These are phyloP conservation scores for Diaporthe australafricana DNA, from an alignment of 2,329 filamentous ascomycete species.

Conservation along the genomic window DNA sequence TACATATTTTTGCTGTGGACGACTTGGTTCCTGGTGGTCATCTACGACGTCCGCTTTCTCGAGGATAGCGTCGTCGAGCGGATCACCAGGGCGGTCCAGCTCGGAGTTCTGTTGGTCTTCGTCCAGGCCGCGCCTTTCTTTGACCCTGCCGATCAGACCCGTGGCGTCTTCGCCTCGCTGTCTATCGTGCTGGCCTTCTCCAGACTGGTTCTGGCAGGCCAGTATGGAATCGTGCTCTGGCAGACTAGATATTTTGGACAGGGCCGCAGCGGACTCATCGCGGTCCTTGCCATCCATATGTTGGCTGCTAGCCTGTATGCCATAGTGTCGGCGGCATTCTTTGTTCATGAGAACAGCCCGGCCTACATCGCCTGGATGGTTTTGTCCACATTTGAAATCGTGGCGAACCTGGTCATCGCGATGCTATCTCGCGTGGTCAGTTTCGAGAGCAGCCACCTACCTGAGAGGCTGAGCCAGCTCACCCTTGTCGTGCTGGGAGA, in stretches of 20 bases:
- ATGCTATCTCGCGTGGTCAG: constrained; percentile 20
- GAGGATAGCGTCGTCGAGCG: constrained; percentile 27
- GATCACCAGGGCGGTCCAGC: constrained; percentile 18
- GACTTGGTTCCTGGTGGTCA: constrained; percentile 21
- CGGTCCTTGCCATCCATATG: constrained; percentile 3
- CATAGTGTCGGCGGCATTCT: constrained; percentile 18
- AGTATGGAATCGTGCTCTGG: constrained; percentile 24
- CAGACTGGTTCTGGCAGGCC: constrained; percentile 25
- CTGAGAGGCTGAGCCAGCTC: constrained; percentile 14
- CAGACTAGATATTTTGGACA: constrained; percentile 13
- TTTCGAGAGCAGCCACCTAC: constrained; percentile 22
- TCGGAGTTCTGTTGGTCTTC: constrained; percentile 8
- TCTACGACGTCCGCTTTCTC: constrained; percentile 18
- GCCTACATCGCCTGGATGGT: constrained; percentile 23
- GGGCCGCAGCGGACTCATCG: constrained; percentile 7
- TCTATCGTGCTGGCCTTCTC: neutral
- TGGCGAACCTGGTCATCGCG: constrained; percentile 8
- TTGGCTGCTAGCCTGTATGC: constrained; percentile 7
- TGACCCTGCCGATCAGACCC: constrained; percentile 2
- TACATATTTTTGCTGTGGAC: constrained; percentile 23
- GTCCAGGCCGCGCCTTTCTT: constrained; percentile 19
- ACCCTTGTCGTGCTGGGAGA: constrained; percentile 21
- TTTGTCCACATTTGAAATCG: constrained; percentile 14
- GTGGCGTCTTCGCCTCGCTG: constrained; percentile 22
- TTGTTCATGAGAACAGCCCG: constrained; percentile 11